phyloP scores from a whole-genome alignment of 306 rosid genomes.

The Pachyrhizus erosus region DNA sequence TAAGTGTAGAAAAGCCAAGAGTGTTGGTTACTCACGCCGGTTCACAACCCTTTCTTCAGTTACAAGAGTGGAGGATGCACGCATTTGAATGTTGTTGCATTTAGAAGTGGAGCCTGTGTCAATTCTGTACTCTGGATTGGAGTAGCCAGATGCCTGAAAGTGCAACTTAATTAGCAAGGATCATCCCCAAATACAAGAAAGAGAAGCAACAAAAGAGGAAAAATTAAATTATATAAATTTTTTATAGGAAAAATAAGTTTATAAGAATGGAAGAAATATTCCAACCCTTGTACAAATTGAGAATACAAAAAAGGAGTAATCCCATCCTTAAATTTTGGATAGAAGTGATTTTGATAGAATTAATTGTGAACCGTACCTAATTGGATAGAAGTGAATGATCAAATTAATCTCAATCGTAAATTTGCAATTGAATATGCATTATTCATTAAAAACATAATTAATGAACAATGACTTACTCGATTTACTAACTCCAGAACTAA shows the following conservation, averaged over 20 bases:
- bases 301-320: too few relatives aligned
- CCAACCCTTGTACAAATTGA: neutral
- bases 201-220: neutral
- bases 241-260: neutral
- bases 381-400: neutral
- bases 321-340: neutral
- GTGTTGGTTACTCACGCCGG: neutral
- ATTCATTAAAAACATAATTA: neutral
- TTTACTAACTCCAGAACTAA: neutral
- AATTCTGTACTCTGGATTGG: neutral
- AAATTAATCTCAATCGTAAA: neutral
- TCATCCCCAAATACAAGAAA: neutral
- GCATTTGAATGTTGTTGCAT: neutral
- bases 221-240: neutral
- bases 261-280: neutral
- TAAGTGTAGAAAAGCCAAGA: neutral
- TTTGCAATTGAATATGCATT: neutral
- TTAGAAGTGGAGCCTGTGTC: neutral
- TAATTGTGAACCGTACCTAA: neutral
- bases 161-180: neutral
- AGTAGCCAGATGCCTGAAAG: neutral
- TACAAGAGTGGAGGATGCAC: neutral
- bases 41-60: neutral
- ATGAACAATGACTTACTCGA: neutral
- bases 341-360: neutral